phyloP scores from a whole-genome alignment of 2,329 filamentous ascomycete species.

The Leptodontidium sp. region DNA sequence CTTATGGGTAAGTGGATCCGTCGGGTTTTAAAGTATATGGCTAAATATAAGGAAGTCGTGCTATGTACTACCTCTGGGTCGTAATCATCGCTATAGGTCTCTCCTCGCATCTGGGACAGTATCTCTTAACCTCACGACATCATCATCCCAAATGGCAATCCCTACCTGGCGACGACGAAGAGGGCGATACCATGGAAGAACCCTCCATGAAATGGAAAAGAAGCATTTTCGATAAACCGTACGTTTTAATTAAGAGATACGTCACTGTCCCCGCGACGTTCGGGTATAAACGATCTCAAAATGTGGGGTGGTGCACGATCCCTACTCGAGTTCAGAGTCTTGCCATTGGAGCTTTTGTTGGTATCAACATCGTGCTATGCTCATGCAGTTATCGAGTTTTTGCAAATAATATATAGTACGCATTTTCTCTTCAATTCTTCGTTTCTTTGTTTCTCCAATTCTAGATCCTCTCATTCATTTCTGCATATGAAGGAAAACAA shows the following conservation, averaged over 20 bases:
- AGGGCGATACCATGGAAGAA: neutral
- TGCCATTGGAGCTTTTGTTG: neutral
- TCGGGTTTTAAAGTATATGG: neutral
- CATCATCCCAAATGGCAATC: neutral
- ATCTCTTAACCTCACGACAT: neutral
- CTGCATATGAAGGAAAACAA: too few relatives aligned
- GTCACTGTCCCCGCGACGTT: conserved; percentile 54
- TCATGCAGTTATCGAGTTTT: neutral
- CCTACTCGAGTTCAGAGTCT: conserved; percentile 6
- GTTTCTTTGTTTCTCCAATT: neutral
- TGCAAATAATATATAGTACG: conserved; percentile 1
- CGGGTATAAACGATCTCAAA: conserved; percentile 50
- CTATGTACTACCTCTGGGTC: conserved; percentile 53
- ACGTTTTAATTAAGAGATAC: conserved; percentile 47
- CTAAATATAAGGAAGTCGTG: conserved; percentile 40
- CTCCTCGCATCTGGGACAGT: conserved; percentile 44
- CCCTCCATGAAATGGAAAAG: neutral
- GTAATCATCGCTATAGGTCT: conserved; percentile 50
- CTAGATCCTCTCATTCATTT: too few relatives aligned
- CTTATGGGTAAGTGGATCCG: conserved; percentile 43
- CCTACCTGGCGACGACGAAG: neutral
- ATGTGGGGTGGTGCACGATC: conserved; percentile 26
- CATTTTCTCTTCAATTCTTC: neutral
- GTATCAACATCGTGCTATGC: conserved; percentile 3
- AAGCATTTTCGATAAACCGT: conserved; percentile 2